Base-by-base conservation (phyloP, 2,329 filamentous ascomycete species). In the Scedosporium aurantiacum region DNA sequence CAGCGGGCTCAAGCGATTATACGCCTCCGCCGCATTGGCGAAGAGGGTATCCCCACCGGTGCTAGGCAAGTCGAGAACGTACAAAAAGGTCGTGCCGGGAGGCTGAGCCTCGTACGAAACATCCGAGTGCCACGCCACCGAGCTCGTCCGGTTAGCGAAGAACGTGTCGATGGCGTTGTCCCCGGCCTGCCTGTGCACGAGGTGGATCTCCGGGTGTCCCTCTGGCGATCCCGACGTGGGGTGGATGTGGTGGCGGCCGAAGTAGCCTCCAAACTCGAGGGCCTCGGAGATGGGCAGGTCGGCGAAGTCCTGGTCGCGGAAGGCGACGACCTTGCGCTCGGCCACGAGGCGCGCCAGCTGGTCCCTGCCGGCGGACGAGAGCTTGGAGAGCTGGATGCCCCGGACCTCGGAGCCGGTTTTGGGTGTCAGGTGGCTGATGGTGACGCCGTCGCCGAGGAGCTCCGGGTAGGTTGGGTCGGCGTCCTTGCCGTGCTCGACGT, bases 71-170 rank as follows among this genome's bases (percentile, higher is more conserved):
- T 96, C 91, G n/a, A 97, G 81, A 58, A 91, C 80, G 70, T 95
- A 96, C 41, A 96, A 74, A 74, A 96, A 95, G 0, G 92, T 96
- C 0, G 91, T 96, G 32, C 91, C 90, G 0, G 92, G 91, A 1
- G 92, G 91, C 74, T 97, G 91, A 66, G 83, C 77, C 76, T 96
- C 92, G 70, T 95, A 96, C 0, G 88, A 89, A 1, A 96, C 87
- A 66, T 96, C 91, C 0, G 86, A 89, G 75, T 96, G 91, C 91
- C 91, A 96, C 6, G 90, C 90, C 1, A 95, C 85, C 1, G 87
- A 89, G 73, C 87, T 93, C 3, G 89, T 92, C 23, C 88, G 82
- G 56, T 83, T 82, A 62, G 71, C 67, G 66, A 91, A 86, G 72
- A 88, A 89, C 57, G 82, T 77, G 21, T 81, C 75, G 21, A 63